Conservation (phyloP, 2,329 filamentous ascomycete species). For the Fusarium odoratissimum region DNA sequence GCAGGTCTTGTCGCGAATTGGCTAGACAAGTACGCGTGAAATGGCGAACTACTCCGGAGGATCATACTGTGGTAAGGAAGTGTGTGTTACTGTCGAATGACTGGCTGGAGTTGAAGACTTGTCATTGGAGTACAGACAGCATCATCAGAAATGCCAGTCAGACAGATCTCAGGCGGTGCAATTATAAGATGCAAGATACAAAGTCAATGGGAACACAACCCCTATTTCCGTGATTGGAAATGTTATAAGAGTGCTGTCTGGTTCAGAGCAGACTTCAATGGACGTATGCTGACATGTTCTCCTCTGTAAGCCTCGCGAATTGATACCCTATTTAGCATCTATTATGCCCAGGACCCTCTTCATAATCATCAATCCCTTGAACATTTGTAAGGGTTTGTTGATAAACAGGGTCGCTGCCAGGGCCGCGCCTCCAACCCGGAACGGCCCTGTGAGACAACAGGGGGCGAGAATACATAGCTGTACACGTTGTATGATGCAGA, state of each 20-base stretch:
- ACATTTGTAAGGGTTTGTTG: conserved; percentile 16
- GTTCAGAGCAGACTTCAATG: neutral
- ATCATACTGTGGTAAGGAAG: neutral
- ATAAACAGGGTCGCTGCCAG: conserved; percentile 35
- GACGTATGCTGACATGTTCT: conserved; percentile 7
- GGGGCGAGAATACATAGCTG: conserved; percentile 21
- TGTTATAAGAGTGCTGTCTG: neutral
- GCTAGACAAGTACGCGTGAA: conserved; percentile 19
- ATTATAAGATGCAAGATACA: conserved; percentile 43
- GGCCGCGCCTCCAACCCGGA: conserved; percentile 31
- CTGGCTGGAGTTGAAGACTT: neutral
- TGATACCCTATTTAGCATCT: conserved; percentile 28
- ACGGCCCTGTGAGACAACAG: conserved; percentile 31
- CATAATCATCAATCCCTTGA: conserved; percentile 1
- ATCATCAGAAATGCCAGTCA: conserved; percentile 28
- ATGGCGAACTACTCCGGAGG: conserved; percentile 20
- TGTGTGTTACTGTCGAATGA: conserved; percentile 11
- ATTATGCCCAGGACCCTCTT: conserved; percentile 1
- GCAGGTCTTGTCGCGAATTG: conserved; percentile 18
- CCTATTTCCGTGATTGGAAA: conserved; percentile 12
- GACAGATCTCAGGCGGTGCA: conserved; percentile 44
- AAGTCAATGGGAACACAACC: conserved; percentile 38
- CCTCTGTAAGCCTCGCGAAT: conserved; percentile 18
- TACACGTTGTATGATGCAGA: conserved; percentile 35
- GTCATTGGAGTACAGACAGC: conserved; percentile 4